These are phyloP conservation scores for Calonectria leucothoes DNA, from an alignment of 2,329 filamentous ascomycete genomes.

Conservation along the genomic window DNA sequence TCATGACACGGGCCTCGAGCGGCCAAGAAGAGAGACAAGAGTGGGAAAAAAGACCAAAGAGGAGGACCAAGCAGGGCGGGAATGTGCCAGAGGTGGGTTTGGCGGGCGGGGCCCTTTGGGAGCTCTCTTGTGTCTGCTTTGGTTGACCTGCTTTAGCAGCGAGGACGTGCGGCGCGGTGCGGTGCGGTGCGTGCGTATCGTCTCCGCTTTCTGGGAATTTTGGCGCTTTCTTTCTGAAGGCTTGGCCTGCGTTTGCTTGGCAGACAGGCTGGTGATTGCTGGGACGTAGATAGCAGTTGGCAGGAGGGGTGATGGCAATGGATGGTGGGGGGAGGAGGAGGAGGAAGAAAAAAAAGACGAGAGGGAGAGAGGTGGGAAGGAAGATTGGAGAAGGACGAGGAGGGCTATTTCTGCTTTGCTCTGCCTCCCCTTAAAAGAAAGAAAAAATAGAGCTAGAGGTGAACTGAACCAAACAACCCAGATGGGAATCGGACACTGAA, in stretches of 20 bases:
- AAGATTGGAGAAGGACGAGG: constrained; percentile 2
- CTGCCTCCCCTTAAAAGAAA: neutral
- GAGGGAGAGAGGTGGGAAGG: constrained; percentile 13
- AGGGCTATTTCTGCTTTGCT: constrained; percentile 13
- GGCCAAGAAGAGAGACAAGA: constrained; percentile 24
- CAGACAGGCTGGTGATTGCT: neutral
- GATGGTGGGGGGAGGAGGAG: neutral
- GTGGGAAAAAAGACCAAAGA: constrained; percentile 4
- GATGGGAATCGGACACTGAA: neutral
- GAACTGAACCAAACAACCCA: neutral
- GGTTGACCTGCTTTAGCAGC: constrained; percentile 2
- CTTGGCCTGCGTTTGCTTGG: neutral
- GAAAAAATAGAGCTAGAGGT: neutral
- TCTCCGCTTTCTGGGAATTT: constrained; percentile 33
- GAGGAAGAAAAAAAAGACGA: neutral
- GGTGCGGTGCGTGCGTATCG: constrained; percentile 2
- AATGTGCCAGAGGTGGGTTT: constrained; percentile 34
- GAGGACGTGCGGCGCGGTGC: neutral
- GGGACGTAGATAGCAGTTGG: neutral
- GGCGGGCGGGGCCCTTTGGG: constrained; percentile 20
- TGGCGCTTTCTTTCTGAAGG: neutral
- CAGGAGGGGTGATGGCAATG: neutral
- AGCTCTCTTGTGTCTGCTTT: constrained; percentile 19
- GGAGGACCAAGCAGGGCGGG: neutral
- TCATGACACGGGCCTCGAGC: constrained; percentile 31